These are phyloP conservation scores for Asterella californica DNA, from an alignment of 225 moss, liverwort and hornwort species.

Conservation along the genomic window DNA sequence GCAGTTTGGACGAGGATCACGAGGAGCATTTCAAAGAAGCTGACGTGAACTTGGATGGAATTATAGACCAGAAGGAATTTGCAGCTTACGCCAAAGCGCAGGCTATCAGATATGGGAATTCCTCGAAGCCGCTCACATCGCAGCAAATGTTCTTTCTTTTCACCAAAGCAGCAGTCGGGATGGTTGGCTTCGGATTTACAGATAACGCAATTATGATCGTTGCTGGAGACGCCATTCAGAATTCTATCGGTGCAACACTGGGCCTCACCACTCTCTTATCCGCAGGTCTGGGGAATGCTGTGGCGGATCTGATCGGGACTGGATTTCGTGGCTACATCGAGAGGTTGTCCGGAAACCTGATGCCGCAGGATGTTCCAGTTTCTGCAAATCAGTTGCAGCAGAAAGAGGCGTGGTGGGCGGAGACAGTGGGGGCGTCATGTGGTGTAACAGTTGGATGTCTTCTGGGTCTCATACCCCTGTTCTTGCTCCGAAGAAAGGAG, in stretches of 20 bases:
- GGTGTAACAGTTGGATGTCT: conserved; percentile 69
- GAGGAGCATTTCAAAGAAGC: conserved; percentile 51
- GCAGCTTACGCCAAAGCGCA: conserved; percentile 61
- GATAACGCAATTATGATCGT: conserved; percentile 81
- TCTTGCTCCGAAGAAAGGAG: conserved; percentile 24
- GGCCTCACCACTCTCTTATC: conserved; percentile 65
- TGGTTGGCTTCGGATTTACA: conserved; percentile 74
- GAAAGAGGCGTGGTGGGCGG: conserved; percentile 79
- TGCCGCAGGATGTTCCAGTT: conserved; percentile 56
- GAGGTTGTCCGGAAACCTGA: conserved; percentile 41
- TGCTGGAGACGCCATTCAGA: conserved; percentile 67
- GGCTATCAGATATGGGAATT: conserved; percentile 48
- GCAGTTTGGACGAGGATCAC: conserved; percentile 40
- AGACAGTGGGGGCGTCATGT: conserved; percentile 60
- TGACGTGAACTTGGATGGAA: conserved; percentile 60
- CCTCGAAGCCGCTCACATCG: conserved; percentile 44
- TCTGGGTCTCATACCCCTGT: conserved; percentile 53
- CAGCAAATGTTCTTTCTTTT: conserved; percentile 49
- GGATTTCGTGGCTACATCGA: conserved; percentile 73
- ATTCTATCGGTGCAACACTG: conserved; percentile 59
- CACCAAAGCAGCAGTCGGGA: conserved; percentile 62
- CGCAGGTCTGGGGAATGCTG: conserved; percentile 67
- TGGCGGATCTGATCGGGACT: conserved; percentile 65
- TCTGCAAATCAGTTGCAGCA: conserved; percentile 58
- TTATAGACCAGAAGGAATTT: conserved; percentile 60